Conservation (phyloP, 2,329 filamentous ascomycete species). For the Aspergillus pseudoglaucus region DNA sequence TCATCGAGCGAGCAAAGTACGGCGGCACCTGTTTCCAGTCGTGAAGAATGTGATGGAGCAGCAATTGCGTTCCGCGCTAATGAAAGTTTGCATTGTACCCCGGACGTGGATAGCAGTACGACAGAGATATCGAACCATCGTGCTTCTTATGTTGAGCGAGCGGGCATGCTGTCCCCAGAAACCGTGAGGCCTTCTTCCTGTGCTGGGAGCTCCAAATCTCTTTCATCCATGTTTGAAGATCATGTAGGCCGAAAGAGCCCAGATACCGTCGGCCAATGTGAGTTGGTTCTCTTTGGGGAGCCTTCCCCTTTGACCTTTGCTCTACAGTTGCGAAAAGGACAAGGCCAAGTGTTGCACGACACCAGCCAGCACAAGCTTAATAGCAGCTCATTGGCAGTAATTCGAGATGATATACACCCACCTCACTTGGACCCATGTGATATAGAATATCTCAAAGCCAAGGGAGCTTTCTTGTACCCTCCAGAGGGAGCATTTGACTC, state of each 20-base stretch:
- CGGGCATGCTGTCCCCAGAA: neutral
- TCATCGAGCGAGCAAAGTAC: neutral
- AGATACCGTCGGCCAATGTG: conserved; percentile 1
- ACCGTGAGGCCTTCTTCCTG: neutral
- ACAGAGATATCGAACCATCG: neutral
- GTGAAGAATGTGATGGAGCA: neutral
- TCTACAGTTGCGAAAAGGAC: neutral
- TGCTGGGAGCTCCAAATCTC: neutral
- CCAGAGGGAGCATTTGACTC: neutral
- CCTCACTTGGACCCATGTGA: conserved; percentile 1
- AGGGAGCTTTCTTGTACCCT: neutral
- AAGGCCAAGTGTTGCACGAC: conserved; percentile 1
- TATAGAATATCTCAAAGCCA: conserved; percentile 1
- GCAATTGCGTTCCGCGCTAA: neutral
- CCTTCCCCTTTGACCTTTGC: conserved; percentile 1
- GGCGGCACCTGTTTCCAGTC: neutral
- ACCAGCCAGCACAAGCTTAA: neutral
- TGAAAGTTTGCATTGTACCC: neutral
- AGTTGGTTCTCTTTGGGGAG: conserved; percentile 2
- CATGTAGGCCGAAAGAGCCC: neutral
- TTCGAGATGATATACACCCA: neutral
- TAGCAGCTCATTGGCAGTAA: neutral
- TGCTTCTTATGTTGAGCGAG: neutral
- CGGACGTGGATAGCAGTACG: neutral
- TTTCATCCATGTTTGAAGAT: conserved; percentile 3